Conservation (phyloP, 371 early-diverging fungal species). For the Lichtheimia corymbifera region DNA sequence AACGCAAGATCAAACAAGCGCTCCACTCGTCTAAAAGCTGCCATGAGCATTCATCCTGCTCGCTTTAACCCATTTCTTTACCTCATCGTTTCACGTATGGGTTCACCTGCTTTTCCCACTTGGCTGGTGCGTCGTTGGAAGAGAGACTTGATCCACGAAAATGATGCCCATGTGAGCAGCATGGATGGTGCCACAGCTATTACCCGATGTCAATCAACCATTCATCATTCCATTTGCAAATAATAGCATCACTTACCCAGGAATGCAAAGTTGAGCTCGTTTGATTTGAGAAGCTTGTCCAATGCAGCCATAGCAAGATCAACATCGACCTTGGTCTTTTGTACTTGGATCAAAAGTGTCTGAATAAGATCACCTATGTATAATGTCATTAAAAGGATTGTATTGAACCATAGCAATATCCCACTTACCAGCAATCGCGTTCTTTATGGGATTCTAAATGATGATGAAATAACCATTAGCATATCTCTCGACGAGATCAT, state of each 20-base stretch:
- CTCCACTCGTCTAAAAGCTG: constrained; percentile 45
- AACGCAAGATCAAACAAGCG: constrained; percentile 38
- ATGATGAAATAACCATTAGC: background rate
- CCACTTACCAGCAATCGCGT: constrained; percentile 45
- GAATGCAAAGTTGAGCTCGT: constrained; percentile 96
- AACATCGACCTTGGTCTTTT: constrained; percentile 90
- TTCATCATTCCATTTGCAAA: background rate
- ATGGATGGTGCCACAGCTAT: constrained; percentile 67
- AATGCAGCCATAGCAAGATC: constrained; percentile 91
- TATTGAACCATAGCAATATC: constrained; percentile 38
- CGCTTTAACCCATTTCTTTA: constrained; percentile 1
- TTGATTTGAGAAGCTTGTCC: constrained; percentile 90
- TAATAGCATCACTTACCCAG: constrained; percentile 38
- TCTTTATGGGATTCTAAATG: constrained; percentile 58
- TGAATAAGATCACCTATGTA: constrained; percentile 74
- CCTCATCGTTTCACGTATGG: constrained; percentile 46
- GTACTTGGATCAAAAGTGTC: constrained; percentile 88
- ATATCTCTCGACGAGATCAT: background rate
- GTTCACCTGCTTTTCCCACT: constrained; percentile 30
- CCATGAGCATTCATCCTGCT: background rate
- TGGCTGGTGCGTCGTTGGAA: constrained; percentile 36
- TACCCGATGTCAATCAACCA: background rate
- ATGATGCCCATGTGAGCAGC: constrained; percentile 56
- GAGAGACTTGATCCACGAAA: constrained; percentile 47
- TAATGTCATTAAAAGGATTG: constrained; percentile 6